Evolutionary conservation across 257 asterid genomes (phyloP).

Genomic region (Leptodermis oblonga): DNA sequence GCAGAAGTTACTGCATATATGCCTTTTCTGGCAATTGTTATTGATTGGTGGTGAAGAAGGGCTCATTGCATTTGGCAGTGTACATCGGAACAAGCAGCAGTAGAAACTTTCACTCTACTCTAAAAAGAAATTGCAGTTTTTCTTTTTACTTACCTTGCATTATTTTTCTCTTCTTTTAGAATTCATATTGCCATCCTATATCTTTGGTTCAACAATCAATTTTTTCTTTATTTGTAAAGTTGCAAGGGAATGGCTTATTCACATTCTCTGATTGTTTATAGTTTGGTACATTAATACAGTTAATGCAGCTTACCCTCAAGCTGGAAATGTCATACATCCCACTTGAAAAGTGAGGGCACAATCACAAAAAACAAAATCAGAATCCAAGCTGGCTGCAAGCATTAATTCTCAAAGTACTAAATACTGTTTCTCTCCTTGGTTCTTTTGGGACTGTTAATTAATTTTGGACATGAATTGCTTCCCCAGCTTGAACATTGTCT

Average conservation of each 20-base stretch:
- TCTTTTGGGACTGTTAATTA: not conserved
- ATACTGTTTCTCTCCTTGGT: not conserved
- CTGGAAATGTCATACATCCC: constrained; percentile 12
- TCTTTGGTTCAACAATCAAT: too few species aligned
- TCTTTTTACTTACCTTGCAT: too few species aligned
- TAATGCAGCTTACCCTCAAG: constrained; percentile 6
- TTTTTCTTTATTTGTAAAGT: too few species aligned
- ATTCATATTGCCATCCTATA: too few species aligned
- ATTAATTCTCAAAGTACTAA: not conserved
- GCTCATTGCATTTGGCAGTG: too few species aligned
- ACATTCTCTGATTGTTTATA: constrained; percentile 7
- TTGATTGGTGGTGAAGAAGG: too few species aligned
- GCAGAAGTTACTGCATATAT: too few species aligned
- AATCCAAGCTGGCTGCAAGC: not conserved
- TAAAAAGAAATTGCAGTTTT: too few species aligned
- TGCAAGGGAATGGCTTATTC: not conserved
- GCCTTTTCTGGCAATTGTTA: too few species aligned
- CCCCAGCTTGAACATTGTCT: constrained; percentile 57
- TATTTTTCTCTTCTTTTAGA: too few species aligned
- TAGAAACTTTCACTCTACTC: too few species aligned
- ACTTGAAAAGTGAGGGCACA: not conserved
- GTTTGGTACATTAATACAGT: not conserved
- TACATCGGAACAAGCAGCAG: too few species aligned
- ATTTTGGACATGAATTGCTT: constrained; percentile 20
- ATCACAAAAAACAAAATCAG: not conserved